phyloP scores from a whole-genome alignment of 495 filamentous ascomycete genomes.

The Chlorociboria aeruginascens region DNA sequence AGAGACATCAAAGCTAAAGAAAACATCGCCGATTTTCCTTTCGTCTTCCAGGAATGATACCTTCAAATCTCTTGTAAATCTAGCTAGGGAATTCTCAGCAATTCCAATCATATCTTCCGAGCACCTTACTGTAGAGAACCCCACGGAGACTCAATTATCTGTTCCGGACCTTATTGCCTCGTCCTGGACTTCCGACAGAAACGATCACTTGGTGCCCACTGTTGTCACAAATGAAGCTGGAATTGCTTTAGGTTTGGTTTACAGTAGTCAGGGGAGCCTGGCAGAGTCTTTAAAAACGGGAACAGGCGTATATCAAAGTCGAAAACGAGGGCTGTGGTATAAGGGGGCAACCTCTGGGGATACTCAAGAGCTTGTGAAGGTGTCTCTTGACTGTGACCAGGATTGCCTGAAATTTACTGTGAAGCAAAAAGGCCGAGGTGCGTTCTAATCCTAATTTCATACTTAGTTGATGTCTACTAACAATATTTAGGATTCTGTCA shows the following conservation, averaged over 20 bases:
- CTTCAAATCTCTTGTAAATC: conserved; percentile 37
- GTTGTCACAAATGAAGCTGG: conserved; percentile 85
- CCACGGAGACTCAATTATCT: conserved; percentile 43
- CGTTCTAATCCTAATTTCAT: conserved; percentile 24
- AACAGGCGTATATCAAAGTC: conserved; percentile 87
- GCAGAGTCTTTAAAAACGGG: conserved; percentile 75
- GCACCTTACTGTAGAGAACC: conserved; percentile 47
- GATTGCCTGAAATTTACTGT: conserved; percentile 87
- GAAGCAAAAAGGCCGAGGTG: conserved; percentile 64
- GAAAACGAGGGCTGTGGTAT: conserved; percentile 91
- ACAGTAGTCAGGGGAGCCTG: conserved; percentile 85
- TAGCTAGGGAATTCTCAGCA: conserved; percentile 43
- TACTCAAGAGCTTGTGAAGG: conserved; percentile 73
- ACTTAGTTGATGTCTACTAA: conserved; percentile 10
- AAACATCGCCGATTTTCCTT: conserved; percentile 33
- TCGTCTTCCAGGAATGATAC: conserved; percentile 27
- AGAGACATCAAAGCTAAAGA: conserved; percentile 31
- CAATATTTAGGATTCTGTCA: conserved; percentile 71
- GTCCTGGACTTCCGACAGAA: conserved; percentile 61
- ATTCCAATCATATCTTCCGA: conserved; percentile 69
- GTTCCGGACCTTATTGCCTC: conserved; percentile 58
- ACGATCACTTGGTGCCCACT: conserved; percentile 78
- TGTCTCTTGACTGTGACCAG: conserved; percentile 82
- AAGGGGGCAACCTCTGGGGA: conserved; percentile 93
- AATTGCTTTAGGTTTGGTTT: conserved; percentile 74